Percentiles rank a stretch among this genome's conserved stretches.
phyloP scores from a whole-genome alignment of 768 basidiomycete species.

The Leccinum subgranulosum region DNA sequence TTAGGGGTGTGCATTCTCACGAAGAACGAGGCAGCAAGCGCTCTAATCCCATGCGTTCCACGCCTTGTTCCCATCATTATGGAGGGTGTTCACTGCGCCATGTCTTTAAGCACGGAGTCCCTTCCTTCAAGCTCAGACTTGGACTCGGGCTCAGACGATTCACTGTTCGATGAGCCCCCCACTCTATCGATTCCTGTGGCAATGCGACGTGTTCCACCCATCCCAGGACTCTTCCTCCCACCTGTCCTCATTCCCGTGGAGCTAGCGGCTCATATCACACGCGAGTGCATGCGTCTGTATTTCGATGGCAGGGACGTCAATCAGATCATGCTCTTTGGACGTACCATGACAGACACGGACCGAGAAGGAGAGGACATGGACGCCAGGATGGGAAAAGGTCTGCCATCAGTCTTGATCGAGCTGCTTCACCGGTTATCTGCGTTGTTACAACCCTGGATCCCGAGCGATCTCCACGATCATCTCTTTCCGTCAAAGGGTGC shows the following conservation, averaged over 20 bases:
- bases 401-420: conserved; percentile 54
- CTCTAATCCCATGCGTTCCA: not conserved
- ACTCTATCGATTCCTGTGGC: conserved; percentile 18
- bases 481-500: conserved; percentile 51
- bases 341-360: conserved; percentile 23
- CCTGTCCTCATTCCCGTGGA: conserved; percentile 46
- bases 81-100: not conserved
- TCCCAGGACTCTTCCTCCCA: conserved; percentile 65
- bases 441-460: conserved; percentile 49
- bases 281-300: conserved; percentile 56
- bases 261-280: conserved; percentile 46
- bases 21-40: conserved; percentile 3
- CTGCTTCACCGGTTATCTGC: conserved; percentile 51
- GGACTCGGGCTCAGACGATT: conserved; percentile 34
- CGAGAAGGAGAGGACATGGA: conserved; percentile 11
- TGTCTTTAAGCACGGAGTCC: conserved; percentile 5
- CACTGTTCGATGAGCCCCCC: conserved; percentile 49
- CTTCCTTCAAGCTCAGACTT: conserved; percentile 5
- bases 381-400: conserved; percentile 34
- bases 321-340: conserved; percentile 87
- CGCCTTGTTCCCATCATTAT: not conserved
- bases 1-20: conserved; percentile 19
- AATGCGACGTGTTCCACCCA: conserved; percentile 45
- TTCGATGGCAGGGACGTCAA: conserved; percentile 53
- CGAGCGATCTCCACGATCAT: conserved; percentile 46